Evolutionary conservation across 306 rosid genomes (phyloP), one percentile per base, ranked within the genome.

Genomic region (Cyamopsis tetragonoloba): DNA sequence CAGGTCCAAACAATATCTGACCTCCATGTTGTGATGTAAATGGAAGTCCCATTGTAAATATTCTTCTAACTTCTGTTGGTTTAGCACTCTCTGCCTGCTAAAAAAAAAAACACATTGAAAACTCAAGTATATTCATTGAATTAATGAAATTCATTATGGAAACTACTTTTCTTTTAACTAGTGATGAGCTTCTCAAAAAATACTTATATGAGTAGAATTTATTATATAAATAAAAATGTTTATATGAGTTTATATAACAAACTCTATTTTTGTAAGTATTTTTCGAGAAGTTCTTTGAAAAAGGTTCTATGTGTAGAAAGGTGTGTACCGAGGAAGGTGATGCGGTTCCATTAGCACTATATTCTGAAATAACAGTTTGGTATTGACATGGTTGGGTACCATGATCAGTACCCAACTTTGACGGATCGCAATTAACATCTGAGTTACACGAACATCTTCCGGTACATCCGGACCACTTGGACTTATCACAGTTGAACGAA

Each of bases 401-500:
- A 18, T 77, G 73, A 32, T 76, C 84, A 39, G 84, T 0, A 41
- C 48, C 82, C 66, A 95, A 5, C 83, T 88, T 80, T 19, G 97
- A 86, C 31, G 99, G 99, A 79, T 95, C 99, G 76, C 99, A 95
- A 22, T 91, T 83, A 58, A 88, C 97, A 64, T 86, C 96, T 34
- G 96, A 95, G 77, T 95, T 85, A 65, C 99, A 95, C 7, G 99
- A 77, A 72, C 99, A 95, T 80, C 89, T 84, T 82, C 99, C 97
- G n/a, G 75, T 66, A 76, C 99, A 95, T 53, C 86, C 88, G 3
- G 96, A 43, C 96, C 97, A 95, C 75, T 82, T 83, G 17, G 76
- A 77, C 70, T 95, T 95, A 74, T 95, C 91, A 70, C 99, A 95
- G 68, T 87, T 95, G 82, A 90, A 90, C 1, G 99, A 95, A 65